These are phyloP conservation scores for Inga leiocalycina DNA, from an alignment of 306 rosid genomes.

Conservation along the genomic window DNA sequence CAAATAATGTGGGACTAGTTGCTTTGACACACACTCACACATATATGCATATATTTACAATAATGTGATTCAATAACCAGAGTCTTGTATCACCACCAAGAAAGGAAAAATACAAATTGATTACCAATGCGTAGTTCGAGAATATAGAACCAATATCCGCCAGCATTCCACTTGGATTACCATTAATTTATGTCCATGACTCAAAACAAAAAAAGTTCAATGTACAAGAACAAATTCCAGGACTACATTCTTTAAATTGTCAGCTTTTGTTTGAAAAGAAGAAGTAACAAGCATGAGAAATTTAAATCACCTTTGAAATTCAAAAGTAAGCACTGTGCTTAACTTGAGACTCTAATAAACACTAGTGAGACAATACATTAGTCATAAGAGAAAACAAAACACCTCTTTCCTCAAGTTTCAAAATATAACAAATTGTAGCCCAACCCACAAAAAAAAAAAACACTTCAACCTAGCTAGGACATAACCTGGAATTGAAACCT, in stretches of 20 bases:
- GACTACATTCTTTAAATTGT: neutral
- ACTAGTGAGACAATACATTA: constrained; percentile 8
- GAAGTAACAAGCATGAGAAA: constrained; percentile 9
- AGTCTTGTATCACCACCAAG: too few relatives aligned
- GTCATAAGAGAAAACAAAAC: neutral
- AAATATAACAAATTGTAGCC: neutral
- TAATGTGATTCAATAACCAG: too few relatives aligned
- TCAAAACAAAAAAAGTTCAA: neutral
- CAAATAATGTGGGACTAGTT: too few relatives aligned
- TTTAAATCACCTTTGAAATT: constrained; percentile 9
- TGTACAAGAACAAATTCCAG: neutral
- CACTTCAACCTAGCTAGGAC: constrained; percentile 1
- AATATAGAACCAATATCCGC: neutral
- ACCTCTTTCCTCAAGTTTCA: neutral
- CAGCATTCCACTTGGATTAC: constrained; percentile 9
- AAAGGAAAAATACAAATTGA: too few relatives aligned
- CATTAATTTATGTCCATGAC: constrained; percentile 21
- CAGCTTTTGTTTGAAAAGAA: constrained; percentile 1
- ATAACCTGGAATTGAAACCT: neutral
- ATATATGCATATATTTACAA: too few relatives aligned
- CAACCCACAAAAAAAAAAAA: neutral
- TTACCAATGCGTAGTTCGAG: neutral
- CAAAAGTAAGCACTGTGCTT: constrained; percentile 4
- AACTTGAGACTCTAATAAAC: constrained; percentile 9
- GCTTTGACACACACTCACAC: too few relatives aligned